Conservation (phyloP, 2,329 filamentous ascomycete genomes). For the Diaporthe nobilis region DNA sequence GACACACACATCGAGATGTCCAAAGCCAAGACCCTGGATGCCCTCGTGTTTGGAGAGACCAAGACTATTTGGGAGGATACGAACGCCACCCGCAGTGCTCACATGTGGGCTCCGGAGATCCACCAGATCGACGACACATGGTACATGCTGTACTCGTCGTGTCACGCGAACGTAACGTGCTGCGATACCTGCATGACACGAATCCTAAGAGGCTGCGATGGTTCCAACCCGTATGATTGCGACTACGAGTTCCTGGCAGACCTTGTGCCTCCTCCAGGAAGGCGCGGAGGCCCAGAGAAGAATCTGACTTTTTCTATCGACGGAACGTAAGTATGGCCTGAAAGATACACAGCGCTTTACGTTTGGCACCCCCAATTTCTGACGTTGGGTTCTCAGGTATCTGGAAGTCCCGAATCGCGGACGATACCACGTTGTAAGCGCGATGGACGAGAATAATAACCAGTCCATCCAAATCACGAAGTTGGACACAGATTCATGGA, state of each 20-base stretch:
- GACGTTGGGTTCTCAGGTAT: neutral
- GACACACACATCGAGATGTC: constrained; percentile 15
- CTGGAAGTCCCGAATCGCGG: constrained; percentile 31
- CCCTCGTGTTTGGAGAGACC: constrained; percentile 11
- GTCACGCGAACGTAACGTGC: constrained; percentile 34
- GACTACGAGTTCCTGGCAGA: constrained; percentile 14
- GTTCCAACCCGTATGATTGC: neutral
- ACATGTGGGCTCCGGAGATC: constrained; percentile 43
- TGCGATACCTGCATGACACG: constrained; percentile 40
- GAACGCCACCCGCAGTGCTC: constrained; percentile 20
- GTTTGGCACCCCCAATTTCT: rapidly evolving
- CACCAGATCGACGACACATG: constrained; percentile 44
- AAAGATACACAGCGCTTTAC: neutral
- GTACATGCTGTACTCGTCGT: constrained; percentile 45
- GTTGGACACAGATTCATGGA: constrained; percentile 40
- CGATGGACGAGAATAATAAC: constrained; percentile 30
- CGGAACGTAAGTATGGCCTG: neutral
- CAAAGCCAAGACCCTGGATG: neutral
- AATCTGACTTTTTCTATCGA: constrained; percentile 12
- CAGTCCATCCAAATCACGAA: constrained; percentile 41
- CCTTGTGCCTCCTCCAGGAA: constrained; percentile 20
- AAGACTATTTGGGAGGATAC: constrained; percentile 13
- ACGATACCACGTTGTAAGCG: constrained; percentile 41
- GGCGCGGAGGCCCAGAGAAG: constrained; percentile 10
- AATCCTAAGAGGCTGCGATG: neutral